These are phyloP conservation scores for Ilex aquifolium DNA, from an alignment of 257 asterid species.

Conservation along the genomic window DNA sequence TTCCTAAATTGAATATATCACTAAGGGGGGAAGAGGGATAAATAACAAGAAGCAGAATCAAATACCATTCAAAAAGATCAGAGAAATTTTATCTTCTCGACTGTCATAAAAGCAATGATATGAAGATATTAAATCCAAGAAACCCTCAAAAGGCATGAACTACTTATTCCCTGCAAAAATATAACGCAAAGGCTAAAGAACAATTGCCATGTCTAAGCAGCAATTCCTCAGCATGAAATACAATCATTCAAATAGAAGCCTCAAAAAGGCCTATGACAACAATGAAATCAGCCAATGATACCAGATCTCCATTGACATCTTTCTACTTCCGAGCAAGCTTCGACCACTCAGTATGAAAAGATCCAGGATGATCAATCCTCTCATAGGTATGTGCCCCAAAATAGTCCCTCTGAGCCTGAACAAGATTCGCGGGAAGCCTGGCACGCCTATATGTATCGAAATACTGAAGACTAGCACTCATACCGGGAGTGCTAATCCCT, in stretches of 20 bases:
- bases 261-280: slow-evolving; percentile 23
- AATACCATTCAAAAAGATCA: no score
- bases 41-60: no score
- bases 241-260: slow-evolving; percentile 29
- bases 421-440: slow-evolving; percentile 86
- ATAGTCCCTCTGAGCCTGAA: slow-evolving; percentile 94
- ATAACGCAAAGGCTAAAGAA: background rate
- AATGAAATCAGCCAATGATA: slow-evolving; percentile 22
- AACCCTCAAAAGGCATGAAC: no score
- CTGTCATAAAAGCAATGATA: no score
- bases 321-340: slow-evolving; percentile 63
- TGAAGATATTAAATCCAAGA: no score
- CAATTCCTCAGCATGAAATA: slow-evolving; percentile 31
- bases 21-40: no score
- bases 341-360: slow-evolving; percentile 91
- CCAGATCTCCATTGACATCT: slow-evolving; percentile 9
- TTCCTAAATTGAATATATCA: no score
- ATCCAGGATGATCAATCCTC: slow-evolving; percentile 61
- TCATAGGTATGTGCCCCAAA: slow-evolving; percentile 96
- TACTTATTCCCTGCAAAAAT: no score
- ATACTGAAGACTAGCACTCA: slow-evolving; percentile 90
- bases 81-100: no score
- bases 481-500: slow-evolving; percentile 81
- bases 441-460: slow-evolving; percentile 82
- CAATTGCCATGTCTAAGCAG: slow-evolving; percentile 19